Percentiles rank a stretch among this genome's conserved stretches.
These are phyloP conservation scores for Fusarium torreyae DNA, from an alignment of 2,329 filamentous ascomycete species.

Conservation along the genomic window DNA sequence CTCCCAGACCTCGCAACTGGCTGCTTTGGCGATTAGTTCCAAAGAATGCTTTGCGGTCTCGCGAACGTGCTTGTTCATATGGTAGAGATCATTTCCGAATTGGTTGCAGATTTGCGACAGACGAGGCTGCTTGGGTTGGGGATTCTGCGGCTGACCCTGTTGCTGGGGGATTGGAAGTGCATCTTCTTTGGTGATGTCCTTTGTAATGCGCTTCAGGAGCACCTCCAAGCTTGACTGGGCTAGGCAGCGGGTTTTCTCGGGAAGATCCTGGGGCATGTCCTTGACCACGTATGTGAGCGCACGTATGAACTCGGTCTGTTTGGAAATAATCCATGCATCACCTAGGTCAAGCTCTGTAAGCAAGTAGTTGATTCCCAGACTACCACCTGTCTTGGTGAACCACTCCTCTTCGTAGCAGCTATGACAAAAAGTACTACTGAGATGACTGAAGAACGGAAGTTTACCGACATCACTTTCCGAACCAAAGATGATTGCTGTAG, in stretches of 20 bases:
- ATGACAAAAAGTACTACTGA: slow-evolving; percentile 90
- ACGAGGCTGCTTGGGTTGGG: slow-evolving; percentile 68
- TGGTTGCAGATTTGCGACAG: slow-evolving; percentile 85
- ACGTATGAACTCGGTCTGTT: slow-evolving; percentile 89
- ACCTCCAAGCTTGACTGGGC: slow-evolving; percentile 88
- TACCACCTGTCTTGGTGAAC: slow-evolving; percentile 97
- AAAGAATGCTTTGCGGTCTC: slow-evolving; percentile 88
- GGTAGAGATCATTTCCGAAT: slow-evolving; percentile 89
- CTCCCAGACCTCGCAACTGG: slow-evolving; percentile 86
- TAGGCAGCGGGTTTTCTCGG: slow-evolving; percentile 86
- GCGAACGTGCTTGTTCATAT: slow-evolving; percentile 96
- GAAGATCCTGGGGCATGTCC: slow-evolving; percentile 95
- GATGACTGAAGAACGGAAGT: slow-evolving; percentile 86
- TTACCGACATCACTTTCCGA: slow-evolving; percentile 78
- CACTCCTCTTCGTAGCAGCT: slow-evolving; percentile 98
- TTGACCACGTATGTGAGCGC: slow-evolving; percentile 98
- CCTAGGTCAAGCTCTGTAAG: slow-evolving; percentile 88
- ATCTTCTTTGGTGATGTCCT: slow-evolving; percentile 85
- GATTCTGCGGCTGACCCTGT: slow-evolving; percentile 56
- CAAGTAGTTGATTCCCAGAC: slow-evolving; percentile 89
- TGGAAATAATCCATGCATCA: slow-evolving; percentile 84
- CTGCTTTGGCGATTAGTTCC: slow-evolving; percentile 83
- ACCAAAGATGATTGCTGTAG: slow-evolving; percentile 84
- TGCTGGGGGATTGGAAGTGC: slow-evolving; percentile 57
- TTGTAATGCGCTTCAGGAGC: slow-evolving; percentile 83